phyloP scores from a whole-genome alignment of 208 protist species.

The Acanthamoeba sp. region DNA sequence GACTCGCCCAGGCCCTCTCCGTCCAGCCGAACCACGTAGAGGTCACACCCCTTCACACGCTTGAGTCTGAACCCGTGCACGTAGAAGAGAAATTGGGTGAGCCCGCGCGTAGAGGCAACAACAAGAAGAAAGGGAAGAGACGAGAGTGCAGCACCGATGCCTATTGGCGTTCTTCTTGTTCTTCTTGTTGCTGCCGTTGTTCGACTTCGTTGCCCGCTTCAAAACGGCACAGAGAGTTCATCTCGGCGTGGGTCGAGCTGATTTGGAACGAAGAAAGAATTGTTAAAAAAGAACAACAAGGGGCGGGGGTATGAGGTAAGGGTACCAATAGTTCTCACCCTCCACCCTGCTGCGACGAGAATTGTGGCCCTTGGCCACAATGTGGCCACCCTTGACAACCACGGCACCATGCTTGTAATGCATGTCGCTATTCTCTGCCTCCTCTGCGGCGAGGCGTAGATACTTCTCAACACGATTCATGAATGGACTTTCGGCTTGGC shows the following conservation, averaged over 20 bases:
- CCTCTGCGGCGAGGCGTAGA: constrained; percentile 7
- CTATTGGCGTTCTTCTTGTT: constrained; percentile 36
- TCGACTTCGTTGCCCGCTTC: not conserved
- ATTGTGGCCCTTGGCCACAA: constrained; percentile 27
- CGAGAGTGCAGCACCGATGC: not conserved
- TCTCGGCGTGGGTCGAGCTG: constrained; percentile 68
- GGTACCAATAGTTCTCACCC: constrained; percentile 21
- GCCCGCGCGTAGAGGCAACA: no score
- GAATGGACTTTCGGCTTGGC: not conserved
- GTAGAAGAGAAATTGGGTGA: not conserved
- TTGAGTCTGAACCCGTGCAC: not conserved
- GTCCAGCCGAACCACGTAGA: constrained; percentile 41
- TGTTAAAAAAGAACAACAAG: not conserved
- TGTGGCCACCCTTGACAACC: constrained; percentile 48
- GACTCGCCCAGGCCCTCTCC: constrained; percentile 44
- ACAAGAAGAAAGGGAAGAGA: not conserved
- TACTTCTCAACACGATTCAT: constrained; percentile 51
- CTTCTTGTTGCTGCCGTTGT: not conserved
- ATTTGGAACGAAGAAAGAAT: not conserved
- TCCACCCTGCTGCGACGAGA: constrained; percentile 26
- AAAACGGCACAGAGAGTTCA: constrained; percentile 55
- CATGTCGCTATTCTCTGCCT: constrained; percentile 19
- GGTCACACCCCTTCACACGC: constrained; percentile 45
- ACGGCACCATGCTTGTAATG: constrained; percentile 49
- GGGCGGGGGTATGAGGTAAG: not conserved